Percentiles rank a stretch among this genome's conserved stretches.
These are phyloP conservation scores for Galium porrigens DNA, from an alignment of 305 asterid species.

Conservation along the genomic window DNA sequence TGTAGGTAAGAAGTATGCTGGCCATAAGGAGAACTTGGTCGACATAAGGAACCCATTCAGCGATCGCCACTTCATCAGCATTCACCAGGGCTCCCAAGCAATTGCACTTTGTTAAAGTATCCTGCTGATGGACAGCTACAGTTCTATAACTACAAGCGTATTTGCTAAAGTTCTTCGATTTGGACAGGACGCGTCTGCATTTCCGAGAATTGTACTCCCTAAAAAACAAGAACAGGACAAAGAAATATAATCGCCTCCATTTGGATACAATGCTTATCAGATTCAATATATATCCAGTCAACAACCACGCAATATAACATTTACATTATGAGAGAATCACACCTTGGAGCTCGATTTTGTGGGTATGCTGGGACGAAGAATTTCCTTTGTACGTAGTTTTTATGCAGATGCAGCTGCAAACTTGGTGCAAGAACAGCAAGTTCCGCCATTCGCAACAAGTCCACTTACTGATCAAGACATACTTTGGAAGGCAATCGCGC, in stretches of 20 bases:
- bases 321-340: conserved; percentile 6
- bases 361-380: conserved; percentile 23
- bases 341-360: conserved; percentile 36
- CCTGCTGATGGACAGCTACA: conserved; percentile 22
- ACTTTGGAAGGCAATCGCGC: conserved; percentile 15
- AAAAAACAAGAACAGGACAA: conserved; percentile 4
- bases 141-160: conserved; percentile 24
- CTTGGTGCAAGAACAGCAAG: conserved; percentile 32
- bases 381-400: conserved; percentile 25
- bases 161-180: conserved; percentile 26
- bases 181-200: conserved; percentile 22
- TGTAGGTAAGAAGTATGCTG: conserved; percentile 61
- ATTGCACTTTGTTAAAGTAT: conserved; percentile 27
- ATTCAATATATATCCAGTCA: not conserved
- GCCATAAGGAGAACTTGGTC: conserved; percentile 74
- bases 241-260: not conserved
- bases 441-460: conserved; percentile 37
- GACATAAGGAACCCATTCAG: conserved; percentile 57
- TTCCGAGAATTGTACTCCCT: conserved; percentile 23
- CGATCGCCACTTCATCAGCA: conserved; percentile 34
- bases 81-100: conserved; percentile 47
- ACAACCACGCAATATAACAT: not conserved
- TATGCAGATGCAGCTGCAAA: conserved; percentile 36
- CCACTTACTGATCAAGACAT: conserved; percentile 25
- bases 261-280: not conserved